These are phyloP conservation scores for Phialocephala sp. DNA, from an alignment of 2,329 filamentous ascomycete species.

Conservation along the genomic window DNA sequence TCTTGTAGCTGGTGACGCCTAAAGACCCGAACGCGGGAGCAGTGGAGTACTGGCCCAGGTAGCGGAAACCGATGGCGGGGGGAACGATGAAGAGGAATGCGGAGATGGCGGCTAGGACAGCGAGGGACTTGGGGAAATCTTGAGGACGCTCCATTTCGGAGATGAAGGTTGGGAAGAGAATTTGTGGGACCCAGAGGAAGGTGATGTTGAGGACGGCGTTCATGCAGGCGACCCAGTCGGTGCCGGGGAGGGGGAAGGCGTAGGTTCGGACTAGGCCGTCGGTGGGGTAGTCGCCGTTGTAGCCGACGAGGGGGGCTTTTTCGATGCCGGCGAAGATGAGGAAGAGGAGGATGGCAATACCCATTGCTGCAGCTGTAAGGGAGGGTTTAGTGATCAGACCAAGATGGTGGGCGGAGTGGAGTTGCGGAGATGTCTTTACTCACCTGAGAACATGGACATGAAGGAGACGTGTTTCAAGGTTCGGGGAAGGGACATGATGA, in stretches of 20 bases:
- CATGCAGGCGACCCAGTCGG: constrained; percentile 53
- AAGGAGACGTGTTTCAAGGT: constrained; percentile 55
- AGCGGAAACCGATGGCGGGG: constrained; percentile 54
- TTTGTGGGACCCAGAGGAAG: constrained; percentile 57
- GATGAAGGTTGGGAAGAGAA: constrained; percentile 58
- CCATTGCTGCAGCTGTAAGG: constrained; percentile 50
- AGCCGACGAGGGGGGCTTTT: constrained; percentile 50
- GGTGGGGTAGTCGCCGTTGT: constrained; percentile 52
- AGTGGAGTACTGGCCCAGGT: constrained; percentile 55
- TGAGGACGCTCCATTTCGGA: constrained; percentile 55
- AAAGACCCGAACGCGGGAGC: constrained; percentile 56
- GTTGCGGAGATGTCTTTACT: neutral
- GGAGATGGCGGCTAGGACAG: constrained; percentile 51
- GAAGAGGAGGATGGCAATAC: constrained; percentile 54
- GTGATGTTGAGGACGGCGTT: constrained; percentile 57
- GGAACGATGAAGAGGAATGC: constrained; percentile 55
- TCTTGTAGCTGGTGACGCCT: constrained; percentile 51
- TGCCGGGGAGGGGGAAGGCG: constrained; percentile 52
- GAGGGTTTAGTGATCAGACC: constrained; percentile 15
- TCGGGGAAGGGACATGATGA: constrained; percentile 52
- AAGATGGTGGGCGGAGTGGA: constrained; percentile 1
- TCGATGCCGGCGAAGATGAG: constrained; percentile 55
- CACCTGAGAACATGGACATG: constrained; percentile 50
- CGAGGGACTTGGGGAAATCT: constrained; percentile 56
- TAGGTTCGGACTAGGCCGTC: constrained; percentile 52